Base-by-base conservation (phyloP, 441 rosid species). In the Mallotus japonicus region DNA sequence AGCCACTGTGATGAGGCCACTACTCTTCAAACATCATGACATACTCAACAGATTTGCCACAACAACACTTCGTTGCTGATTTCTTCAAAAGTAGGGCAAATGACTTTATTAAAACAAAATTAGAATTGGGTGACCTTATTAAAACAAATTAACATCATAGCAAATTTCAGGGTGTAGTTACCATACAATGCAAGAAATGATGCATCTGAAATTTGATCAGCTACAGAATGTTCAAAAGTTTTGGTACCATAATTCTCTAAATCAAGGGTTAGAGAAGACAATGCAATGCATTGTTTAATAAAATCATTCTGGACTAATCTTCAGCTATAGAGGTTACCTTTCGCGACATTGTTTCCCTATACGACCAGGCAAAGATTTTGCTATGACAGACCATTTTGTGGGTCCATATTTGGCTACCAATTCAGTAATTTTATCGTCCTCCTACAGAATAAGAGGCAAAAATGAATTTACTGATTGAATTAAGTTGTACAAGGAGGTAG, bases 271-370 rank as follows among this genome's bases (percentile, higher is more conserved):
- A 46, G 28, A 28, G 53, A 49, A 16, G 55, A 28, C 22, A 6
- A 66, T 79, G 47, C 55, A 14, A 37, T 1, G 0, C 8, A 13
- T 15, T 49, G 12, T 49, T 22, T 16, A 17, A 54, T 5, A 44
- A 50, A 54, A 62, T 17, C 32, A 55, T 65, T 2, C 28, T 44
- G 11, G 12, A 64, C 32, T 69, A 8, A 60, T 67, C 32, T 62
- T 7, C 20, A 66, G 28, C 40, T 5, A 6, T 42, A 7, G 37
- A 40, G 67, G 24, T 61, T 83, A 94, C 99, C 99, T 94, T 81
- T 94, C 99, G 70, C 98, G 87, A 74, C 99, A 96, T 64, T 96
- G 99, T 83, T 96, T 96, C 79, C 99, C 99, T 73, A 96, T 96
- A 54, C 99, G 97, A 76, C 99, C 99, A 54, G 95, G 85, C 81